Conservation (phyloP, 1,139 yeast genomes). For the Pichia sp. region DNA sequence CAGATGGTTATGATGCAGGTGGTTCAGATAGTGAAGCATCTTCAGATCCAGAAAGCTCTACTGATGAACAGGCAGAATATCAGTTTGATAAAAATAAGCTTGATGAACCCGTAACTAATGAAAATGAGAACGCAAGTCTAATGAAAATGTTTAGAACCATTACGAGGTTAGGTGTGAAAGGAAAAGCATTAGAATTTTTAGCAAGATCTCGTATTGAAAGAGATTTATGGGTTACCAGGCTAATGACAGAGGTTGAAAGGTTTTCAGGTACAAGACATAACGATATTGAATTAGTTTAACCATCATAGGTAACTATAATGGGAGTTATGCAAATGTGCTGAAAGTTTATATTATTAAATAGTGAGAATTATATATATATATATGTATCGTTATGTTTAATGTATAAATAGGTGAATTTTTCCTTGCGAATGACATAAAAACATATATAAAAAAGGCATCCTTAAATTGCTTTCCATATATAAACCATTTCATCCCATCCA, state of each 20-base stretch:
- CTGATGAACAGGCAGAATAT: conserved; percentile 12
- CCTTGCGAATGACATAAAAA: too few species aligned
- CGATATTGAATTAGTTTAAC: conserved; percentile 19
- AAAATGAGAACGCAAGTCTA: background rate
- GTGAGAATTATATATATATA: too few species aligned
- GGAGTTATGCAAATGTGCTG: too few species aligned
- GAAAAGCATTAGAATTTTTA: conserved; percentile 66
- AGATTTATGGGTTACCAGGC: conserved; percentile 71
- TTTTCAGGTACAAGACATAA: conserved; percentile 29
- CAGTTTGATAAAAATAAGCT: conserved; percentile 1
- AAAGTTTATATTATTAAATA: too few species aligned
- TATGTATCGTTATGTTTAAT: too few species aligned
- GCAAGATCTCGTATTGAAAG: conserved; percentile 78
- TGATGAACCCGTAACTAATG: background rate
- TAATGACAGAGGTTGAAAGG: conserved; percentile 61
- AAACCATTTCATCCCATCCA: conserved; percentile 96
- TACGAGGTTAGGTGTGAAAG: conserved; percentile 59
- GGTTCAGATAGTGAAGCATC: conserved; percentile 10
- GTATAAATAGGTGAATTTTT: too few species aligned
- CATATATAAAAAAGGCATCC: too few species aligned
- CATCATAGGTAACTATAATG: too few species aligned
- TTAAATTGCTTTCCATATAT: conserved; percentile 62
- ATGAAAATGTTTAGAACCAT: conserved; percentile 32
- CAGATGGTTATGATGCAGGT: background rate
- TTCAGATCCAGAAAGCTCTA: conserved; percentile 12